phyloP scores from a whole-genome alignment of 1,284 basidiomycete species.

The Rhizoctonia solani region DNA sequence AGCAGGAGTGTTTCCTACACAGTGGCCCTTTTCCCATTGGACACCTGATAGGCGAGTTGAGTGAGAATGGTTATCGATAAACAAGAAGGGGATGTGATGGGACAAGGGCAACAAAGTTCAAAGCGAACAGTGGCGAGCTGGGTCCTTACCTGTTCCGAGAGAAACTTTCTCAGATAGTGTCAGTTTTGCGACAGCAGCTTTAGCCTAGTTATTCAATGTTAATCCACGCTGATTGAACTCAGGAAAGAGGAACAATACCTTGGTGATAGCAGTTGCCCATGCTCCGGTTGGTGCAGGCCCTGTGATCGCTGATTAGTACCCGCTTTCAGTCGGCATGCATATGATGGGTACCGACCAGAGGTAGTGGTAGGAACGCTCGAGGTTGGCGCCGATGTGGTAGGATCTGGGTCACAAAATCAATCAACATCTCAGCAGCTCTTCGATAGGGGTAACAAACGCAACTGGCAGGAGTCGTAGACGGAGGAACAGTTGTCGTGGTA shows the following conservation, averaged over 20 bases:
- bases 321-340: neutral
- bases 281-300: conserved; percentile 19
- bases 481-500: conserved; percentile 26
- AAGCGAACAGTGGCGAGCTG: neutral
- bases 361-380: conserved; percentile 19
- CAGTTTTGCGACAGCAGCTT: conserved; percentile 54
- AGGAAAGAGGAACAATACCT: conserved; percentile 6
- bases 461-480: conserved; percentile 7
- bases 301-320: neutral
- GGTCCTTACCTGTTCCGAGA: conserved; percentile 55
- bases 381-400: neutral
- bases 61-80: neutral
- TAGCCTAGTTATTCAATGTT: conserved; percentile 46
- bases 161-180: conserved; percentile 60
- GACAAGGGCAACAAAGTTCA: neutral
- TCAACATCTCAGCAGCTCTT: neutral
- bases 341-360: neutral
- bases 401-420: neutral
- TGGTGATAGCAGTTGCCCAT: conserved; percentile 34
- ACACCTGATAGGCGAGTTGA: conserved; percentile 44
- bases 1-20: conserved; percentile 69
- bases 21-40: conserved; percentile 56
- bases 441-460: neutral
- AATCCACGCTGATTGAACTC: neutral
- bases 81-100: too few relatives aligned